Evolutionary conservation across 2,329 filamentous ascomycete species (phyloP).

Genomic region (Verticillium zaregamsianum): DNA sequence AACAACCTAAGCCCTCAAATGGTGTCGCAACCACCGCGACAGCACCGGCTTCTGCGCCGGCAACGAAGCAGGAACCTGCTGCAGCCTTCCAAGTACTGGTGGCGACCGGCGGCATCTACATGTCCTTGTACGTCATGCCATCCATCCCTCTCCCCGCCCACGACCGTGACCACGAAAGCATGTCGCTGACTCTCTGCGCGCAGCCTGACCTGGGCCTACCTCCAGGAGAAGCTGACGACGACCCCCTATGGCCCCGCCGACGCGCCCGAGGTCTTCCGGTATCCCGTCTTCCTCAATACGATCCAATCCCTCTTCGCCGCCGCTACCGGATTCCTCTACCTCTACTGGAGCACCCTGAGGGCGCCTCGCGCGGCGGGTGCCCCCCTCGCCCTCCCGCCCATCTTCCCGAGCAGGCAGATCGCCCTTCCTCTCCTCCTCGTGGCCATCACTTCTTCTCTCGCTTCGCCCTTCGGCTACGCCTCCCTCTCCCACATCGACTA

Average conservation of each 20-base stretch:
- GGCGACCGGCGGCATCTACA: constrained; percentile 93
- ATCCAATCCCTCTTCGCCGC: constrained; percentile 90
- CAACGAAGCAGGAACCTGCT: constrained; percentile 36
- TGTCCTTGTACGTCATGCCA: constrained; percentile 70
- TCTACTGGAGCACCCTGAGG: constrained; percentile 49
- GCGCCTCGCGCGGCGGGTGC: constrained; percentile 13
- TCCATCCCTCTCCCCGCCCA: not conserved
- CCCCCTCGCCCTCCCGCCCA: constrained; percentile 41
- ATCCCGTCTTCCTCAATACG: constrained; percentile 93
- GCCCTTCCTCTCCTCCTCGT: constrained; percentile 77
- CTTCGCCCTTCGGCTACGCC: constrained; percentile 94
- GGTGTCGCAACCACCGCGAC: constrained; percentile 23
- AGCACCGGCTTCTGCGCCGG: constrained; percentile 11
- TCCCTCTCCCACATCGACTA: constrained; percentile 93
- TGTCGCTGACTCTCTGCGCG: not conserved
- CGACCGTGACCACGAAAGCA: not conserved
- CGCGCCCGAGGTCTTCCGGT: constrained; percentile 76
- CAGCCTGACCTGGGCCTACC: constrained; percentile 89
- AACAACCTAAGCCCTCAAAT: constrained; percentile 27
- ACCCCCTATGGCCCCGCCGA: constrained; percentile 69
- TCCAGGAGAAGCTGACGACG: constrained; percentile 96
- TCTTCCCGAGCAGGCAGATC: constrained; percentile 76
- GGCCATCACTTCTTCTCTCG: constrained; percentile 77
- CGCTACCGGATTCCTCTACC: constrained; percentile 76
- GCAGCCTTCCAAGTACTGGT: constrained; percentile 74